These are phyloP conservation scores for Reticulascus tulasneorum DNA, from an alignment of 2,329 filamentous ascomycete genomes.

Conservation along the genomic window DNA sequence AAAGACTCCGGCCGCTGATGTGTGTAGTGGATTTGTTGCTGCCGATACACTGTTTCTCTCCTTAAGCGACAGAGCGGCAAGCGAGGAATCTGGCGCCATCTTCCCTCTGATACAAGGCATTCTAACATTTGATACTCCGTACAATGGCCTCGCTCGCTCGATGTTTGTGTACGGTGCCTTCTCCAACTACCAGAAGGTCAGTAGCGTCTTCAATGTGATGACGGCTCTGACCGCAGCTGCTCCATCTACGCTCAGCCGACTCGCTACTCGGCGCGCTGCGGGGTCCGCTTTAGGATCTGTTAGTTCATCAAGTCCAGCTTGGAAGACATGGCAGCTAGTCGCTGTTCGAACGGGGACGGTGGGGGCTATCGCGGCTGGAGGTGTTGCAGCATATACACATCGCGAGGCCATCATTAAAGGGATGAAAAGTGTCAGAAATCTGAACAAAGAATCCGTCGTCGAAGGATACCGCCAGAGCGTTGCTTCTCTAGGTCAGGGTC, in stretches of 20 bases:
- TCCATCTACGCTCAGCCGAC: constrained; percentile 36
- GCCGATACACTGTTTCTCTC: constrained; percentile 75
- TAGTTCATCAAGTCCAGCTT: constrained; percentile 32
- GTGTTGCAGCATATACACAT: constrained; percentile 77
- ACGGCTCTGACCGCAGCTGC: constrained; percentile 47
- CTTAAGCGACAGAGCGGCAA: constrained; percentile 56
- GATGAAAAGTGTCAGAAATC: constrained; percentile 39
- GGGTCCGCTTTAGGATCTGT: constrained; percentile 13
- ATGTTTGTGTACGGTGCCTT: constrained; percentile 61
- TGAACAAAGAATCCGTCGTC: constrained; percentile 43
- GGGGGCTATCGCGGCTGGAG: constrained; percentile 74
- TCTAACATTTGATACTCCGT: constrained; percentile 82
- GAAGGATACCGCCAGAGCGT: constrained; percentile 46
- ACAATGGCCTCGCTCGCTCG: constrained; percentile 59
- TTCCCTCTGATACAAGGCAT: constrained; percentile 81
- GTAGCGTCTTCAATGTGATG: constrained; percentile 54
- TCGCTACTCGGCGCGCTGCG: constrained; percentile 29
- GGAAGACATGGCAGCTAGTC: constrained; percentile 57
- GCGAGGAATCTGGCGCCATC: constrained; percentile 43
- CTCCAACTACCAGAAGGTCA: constrained; percentile 55
- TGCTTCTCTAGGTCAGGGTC: constrained; percentile 47
- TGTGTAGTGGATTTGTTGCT: constrained; percentile 69
- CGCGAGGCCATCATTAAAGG: constrained; percentile 60
- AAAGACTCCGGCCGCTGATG: constrained; percentile 11
- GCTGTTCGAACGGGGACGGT: constrained; percentile 80